phyloP scores from a whole-genome alignment of 2,329 filamentous ascomycete genomes.

The Epichloe sylvatica region DNA sequence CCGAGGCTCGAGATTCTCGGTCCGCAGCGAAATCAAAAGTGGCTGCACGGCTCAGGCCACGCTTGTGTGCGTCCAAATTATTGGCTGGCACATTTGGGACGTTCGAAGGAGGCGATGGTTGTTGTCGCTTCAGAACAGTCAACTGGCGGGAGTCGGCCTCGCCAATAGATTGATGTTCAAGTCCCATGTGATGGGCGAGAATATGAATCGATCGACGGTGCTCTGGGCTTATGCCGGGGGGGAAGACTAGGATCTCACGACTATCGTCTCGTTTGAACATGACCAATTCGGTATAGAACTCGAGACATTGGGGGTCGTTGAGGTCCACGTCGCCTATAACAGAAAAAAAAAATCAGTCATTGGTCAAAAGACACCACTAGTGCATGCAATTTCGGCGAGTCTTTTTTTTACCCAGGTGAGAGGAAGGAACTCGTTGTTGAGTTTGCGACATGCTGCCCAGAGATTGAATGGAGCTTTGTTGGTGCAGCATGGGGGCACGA shows the following conservation, averaged over 20 bases:
- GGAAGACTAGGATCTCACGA: constrained; percentile 74
- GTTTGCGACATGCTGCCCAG: constrained; percentile 52
- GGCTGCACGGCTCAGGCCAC: constrained; percentile 81
- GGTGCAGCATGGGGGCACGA: constrained; percentile 61
- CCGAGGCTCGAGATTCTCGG: constrained; percentile 50
- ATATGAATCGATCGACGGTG: constrained; percentile 88
- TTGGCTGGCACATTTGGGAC: constrained; percentile 48
- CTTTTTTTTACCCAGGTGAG: constrained; percentile 29
- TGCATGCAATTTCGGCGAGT: not conserved
- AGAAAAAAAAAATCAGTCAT: not conserved
- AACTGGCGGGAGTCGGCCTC: constrained; percentile 79
- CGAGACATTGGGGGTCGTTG: constrained; percentile 76
- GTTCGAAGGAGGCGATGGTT: constrained; percentile 36
- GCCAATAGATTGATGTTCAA: constrained; percentile 83
- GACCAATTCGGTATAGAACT: constrained; percentile 80
- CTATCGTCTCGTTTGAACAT: constrained; percentile 71
- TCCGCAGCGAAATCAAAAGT: constrained; percentile 90
- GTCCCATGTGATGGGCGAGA: constrained; percentile 84
- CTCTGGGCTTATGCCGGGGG: constrained; percentile 62
- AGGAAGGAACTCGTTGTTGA: constrained; percentile 31
- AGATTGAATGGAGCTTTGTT: constrained; percentile 76
- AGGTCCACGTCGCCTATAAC: constrained; percentile 57
- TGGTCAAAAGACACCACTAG: not conserved
- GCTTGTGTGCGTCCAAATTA: constrained; percentile 62
- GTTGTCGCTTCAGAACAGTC: constrained; percentile 63